phyloP scores from a whole-genome alignment of 2,329 filamentous ascomycete genomes.

The Xylariaceae sp. region DNA sequence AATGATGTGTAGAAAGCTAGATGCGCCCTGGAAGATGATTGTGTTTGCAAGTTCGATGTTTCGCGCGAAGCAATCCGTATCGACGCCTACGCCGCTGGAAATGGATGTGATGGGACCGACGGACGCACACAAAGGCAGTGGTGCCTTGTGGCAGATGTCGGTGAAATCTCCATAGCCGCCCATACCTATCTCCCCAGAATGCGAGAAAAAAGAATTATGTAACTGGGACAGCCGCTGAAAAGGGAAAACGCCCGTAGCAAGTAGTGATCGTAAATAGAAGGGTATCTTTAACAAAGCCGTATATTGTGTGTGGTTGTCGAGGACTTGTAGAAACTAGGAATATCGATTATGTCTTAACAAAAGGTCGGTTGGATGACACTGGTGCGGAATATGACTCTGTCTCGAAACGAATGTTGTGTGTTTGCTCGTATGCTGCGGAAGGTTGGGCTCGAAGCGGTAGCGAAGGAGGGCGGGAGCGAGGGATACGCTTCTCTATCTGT shows the following conservation, averaged over 20 bases:
- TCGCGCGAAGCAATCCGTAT: constrained; percentile 86
- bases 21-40: constrained; percentile 92
- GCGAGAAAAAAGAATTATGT: too few relatives aligned
- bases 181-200: constrained; percentile 38
- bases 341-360: too few relatives aligned
- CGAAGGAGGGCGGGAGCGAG: constrained; percentile 1
- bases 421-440: background rate
- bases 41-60: constrained; percentile 97
- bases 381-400: constrained; percentile 6
- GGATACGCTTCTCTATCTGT: constrained; percentile 13
- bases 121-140: constrained; percentile 80
- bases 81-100: constrained; percentile 67
- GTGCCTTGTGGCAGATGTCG: constrained; percentile 75
- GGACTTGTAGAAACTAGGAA: background rate
- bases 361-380: constrained; percentile 4
- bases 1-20: constrained; percentile 86
- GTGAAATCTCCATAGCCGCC: constrained; percentile 93
- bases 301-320: too few relatives aligned
- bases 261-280: too few relatives aligned
- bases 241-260: too few relatives aligned
- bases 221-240: too few relatives aligned
- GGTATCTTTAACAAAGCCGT: too few relatives aligned
- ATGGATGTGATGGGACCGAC: constrained; percentile 70
- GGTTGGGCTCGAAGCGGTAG: too few relatives aligned
- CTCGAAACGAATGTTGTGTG: constrained; percentile 14